Evolutionary conservation across 2,329 filamentous ascomycete genomes (phyloP), one percentile per base, ranked within the genome.

Genomic region (Sporothrix sp.): DNA sequence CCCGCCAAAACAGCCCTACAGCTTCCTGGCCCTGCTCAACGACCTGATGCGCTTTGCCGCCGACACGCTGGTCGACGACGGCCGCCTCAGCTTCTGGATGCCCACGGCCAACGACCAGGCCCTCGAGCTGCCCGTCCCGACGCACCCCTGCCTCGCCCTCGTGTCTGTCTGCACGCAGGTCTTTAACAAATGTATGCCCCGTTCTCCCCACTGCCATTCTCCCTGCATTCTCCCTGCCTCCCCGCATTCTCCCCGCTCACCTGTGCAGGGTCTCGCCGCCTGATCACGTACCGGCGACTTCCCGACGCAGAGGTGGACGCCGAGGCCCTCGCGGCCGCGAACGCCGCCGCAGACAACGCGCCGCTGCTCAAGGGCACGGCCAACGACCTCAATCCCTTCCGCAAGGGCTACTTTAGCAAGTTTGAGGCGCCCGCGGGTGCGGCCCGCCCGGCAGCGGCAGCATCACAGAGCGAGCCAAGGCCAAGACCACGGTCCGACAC

Each of bases 11-110:
- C 84, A 82, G 60, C 88, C 90, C 0, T 98, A 98, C 66, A 87
- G 87, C 58, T 97, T 98, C 64, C 73, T 85, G 35, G 84, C 87
- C 6, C 89, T 98, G 80, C 75, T 96, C 18, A 82, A 89, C 60
- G 89, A 97, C 63, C 88, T 98, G 48, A 75, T 97, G 6, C 76
- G 82, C 18, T 97, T 98, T 61, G 82, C 88, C 5, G 77, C 82
- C 1, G 72, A 78, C 11, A 87, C 83, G 1, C 73, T 98, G 1
- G 86, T 95, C 7, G 82, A 87, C 48, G 69, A 80, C 55, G 93
- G 88, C 0, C 75, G 93, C 25, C 65, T 98, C 9, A 87, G 85
- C 7, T 94, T 98, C 72, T 98, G 93, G 93, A 95, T 97, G 87
- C 93, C 93, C 0, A 95, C 89, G 0, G 84, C 88, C 25, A 89